phyloP scores from a whole-genome alignment of 1,284 basidiomycete species.

The Ceratobasidium sp. region DNA sequence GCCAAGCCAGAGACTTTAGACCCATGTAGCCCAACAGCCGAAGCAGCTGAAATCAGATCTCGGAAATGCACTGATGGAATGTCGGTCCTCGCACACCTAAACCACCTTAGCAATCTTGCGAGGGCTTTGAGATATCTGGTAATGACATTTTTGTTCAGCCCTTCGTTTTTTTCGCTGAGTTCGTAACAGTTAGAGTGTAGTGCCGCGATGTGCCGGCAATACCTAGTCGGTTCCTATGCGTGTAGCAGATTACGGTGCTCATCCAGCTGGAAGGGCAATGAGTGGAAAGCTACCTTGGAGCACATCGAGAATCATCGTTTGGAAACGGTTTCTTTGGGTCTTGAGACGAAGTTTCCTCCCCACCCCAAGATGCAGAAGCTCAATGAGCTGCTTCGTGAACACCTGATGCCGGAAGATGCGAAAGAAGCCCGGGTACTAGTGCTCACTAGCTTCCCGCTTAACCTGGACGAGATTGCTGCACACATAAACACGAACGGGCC shows the following conservation, averaged over 20 bases:
- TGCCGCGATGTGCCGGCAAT: slow-evolving; percentile 79
- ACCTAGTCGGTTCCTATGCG: slow-evolving; percentile 63
- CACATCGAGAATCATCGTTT: slow-evolving; percentile 69
- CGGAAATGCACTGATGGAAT: neutral
- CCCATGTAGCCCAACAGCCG: slow-evolving; percentile 31
- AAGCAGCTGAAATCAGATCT: slow-evolving; percentile 44
- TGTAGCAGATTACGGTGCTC: slow-evolving; percentile 53
- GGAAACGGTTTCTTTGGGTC: slow-evolving; percentile 44
- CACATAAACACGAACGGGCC: slow-evolving; percentile 79
- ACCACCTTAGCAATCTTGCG: slow-evolving; percentile 70
- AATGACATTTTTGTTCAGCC: slow-evolving; percentile 54
- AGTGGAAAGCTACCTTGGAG: slow-evolving; percentile 74
- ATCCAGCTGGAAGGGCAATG: slow-evolving; percentile 62
- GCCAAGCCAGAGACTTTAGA: slow-evolving; percentile 45
- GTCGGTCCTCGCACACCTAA: slow-evolving; percentile 56
- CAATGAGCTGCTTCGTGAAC: slow-evolving; percentile 79
- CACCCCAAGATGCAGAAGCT: slow-evolving; percentile 97
- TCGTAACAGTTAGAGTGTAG: slow-evolving; percentile 82
- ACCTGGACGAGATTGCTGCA: slow-evolving; percentile 93
- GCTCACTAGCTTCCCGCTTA: slow-evolving; percentile 90
- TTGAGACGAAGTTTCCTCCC: slow-evolving; percentile 60
- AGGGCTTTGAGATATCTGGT: slow-evolving; percentile 87
- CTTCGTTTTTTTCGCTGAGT: neutral
- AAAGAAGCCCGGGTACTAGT: slow-evolving; percentile 85
- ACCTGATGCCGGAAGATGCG: slow-evolving; percentile 74